Base-by-base conservation (phyloP, 352 stramenopile genomes). In the Globisporangium parvum region DNA sequence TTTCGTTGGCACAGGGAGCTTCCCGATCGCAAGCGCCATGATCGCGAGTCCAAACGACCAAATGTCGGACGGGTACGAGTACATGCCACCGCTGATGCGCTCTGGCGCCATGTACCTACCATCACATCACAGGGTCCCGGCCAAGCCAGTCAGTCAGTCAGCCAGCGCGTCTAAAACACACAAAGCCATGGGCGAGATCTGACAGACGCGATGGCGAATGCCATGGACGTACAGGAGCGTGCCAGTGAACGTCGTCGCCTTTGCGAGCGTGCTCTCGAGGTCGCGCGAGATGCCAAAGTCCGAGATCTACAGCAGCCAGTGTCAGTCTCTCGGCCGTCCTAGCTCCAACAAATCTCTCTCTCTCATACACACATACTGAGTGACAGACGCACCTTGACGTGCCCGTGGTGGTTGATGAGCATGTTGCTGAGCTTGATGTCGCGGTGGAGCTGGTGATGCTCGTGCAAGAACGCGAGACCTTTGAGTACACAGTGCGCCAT, bases 391-490 rank as follows among this genome's bases (percentile, higher is more conserved):
- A 85, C 75, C 70, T 93, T 93, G 55, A 92, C 80, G 58, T 85
- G 63, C 0, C 81, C 80, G 39, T 75, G 62, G 20, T 80, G 70
- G 63, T 96, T 96, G 41, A 98, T 82, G 11, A 98, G 80, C 68
- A 98, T 91, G 70, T 98, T 98, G 58, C 85, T 96, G 20, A 95
- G 87, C 58, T 98, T 98, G 62, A 98, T 96, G 40, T 98, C 93
- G 41, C 93, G 83, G 61, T 98, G 93, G 6, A 98, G 60, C 37
- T 96, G 88, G 42, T 93, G 82, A 51, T 91, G 75, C 31, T 88
- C 73, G 56, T 98, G 91, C 35, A 98, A 56, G 57, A 96, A 98
- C 0, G 69, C 69, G 2, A 98, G 68, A 0, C 90, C 92, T 51
- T 86, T 78, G 4, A 97, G 68, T 5, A 76, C 85, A 35, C 88